Percentiles rank a stretch among this genome's conserved stretches.
phyloP scores from a whole-genome alignment of 495 filamentous ascomycete species.

The Neurospora pannonica region DNA sequence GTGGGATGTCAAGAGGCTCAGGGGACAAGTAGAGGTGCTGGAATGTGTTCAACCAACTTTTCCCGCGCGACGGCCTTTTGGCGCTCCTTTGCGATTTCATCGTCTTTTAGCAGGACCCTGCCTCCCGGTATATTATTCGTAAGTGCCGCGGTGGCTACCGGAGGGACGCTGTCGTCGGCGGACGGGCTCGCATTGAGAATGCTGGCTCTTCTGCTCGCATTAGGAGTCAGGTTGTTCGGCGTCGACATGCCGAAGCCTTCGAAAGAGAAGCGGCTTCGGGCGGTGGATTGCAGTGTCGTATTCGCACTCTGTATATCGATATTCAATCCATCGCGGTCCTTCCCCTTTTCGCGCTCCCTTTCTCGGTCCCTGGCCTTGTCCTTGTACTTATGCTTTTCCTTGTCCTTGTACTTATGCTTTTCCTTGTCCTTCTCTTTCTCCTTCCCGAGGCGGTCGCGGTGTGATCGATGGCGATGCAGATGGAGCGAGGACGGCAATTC shows the following conservation, averaged over 20 bases:
- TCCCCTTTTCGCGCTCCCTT: conserved; percentile 20
- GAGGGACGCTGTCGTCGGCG: conserved; percentile 19
- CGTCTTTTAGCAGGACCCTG: conserved; percentile 16
- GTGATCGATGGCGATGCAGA: conserved; percentile 32
- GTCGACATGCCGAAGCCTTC: conserved; percentile 35
- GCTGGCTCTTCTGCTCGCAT: conserved; percentile 31
- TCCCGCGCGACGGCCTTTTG: conserved; percentile 31
- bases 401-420: not conserved
- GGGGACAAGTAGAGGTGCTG: not conserved
- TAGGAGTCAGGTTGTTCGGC: conserved; percentile 28
- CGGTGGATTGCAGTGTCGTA: conserved; percentile 10
- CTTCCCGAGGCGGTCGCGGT: conserved; percentile 18
- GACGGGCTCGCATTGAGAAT: conserved; percentile 21
- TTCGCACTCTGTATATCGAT: conserved; percentile 21
- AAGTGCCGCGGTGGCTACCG: not conserved
- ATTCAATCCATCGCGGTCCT: conserved; percentile 27
- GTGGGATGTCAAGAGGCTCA: not conserved
- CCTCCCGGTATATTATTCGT: not conserved
- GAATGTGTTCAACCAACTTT: conserved; percentile 22
- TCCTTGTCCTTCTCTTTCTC: conserved; percentile 8
- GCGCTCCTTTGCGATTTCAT: conserved; percentile 29
- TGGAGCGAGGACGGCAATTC: conserved; percentile 41
- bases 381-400: not conserved
- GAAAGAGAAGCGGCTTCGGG: conserved; percentile 19
- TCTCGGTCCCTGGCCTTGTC: conserved; percentile 13